phyloP scores from a whole-genome alignment of 257 asterid species.

The Scutellaria galericulata region DNA sequence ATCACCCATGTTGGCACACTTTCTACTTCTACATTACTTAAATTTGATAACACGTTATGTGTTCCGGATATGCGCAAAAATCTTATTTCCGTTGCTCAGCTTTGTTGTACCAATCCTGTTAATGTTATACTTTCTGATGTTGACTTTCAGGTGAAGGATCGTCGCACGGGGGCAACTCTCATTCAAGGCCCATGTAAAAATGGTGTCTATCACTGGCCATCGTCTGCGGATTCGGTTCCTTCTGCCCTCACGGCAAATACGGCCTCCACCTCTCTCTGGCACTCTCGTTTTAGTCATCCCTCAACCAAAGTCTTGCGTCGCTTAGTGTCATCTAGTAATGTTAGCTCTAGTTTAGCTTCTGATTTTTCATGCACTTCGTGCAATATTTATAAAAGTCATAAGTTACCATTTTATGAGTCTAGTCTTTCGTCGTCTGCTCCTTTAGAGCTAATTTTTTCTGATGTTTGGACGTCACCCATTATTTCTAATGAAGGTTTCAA shows the following conservation, averaged over 20 bases:
- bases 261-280: not conserved
- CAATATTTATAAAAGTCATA: not conserved
- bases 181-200: not conserved
- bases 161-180: not conserved
- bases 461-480: not conserved
- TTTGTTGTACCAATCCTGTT: not conserved
- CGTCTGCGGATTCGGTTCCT: no score
- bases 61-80: no score
- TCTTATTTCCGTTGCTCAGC: not conserved
- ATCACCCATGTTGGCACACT: no score
- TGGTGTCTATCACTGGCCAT: not conserved
- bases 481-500: not conserved
- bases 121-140: not conserved
- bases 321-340: no score
- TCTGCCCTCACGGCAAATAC: not conserved
- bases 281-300: not conserved
- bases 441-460: not conserved
- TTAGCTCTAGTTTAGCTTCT: not conserved
- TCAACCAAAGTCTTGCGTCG: no score
- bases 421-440: not conserved
- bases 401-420: not conserved
- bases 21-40: no score
- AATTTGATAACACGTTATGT: no score
- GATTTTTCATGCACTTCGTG: not conserved
- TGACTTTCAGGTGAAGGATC: no score